These are phyloP conservation scores for Trichocladium uniseriatum DNA, from an alignment of 495 filamentous ascomycete species.

Conservation along the genomic window DNA sequence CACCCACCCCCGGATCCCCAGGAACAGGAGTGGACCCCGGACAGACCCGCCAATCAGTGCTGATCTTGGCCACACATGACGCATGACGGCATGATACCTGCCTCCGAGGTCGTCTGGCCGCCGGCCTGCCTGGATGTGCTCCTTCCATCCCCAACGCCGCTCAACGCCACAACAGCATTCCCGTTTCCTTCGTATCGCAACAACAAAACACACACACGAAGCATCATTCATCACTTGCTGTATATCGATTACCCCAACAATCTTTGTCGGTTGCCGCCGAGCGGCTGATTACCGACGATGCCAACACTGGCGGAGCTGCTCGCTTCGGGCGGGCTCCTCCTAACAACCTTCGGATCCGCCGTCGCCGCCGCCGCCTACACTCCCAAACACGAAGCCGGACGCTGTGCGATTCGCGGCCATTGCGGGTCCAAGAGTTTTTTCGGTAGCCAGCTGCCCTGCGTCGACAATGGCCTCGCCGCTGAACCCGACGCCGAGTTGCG, in stretches of 20 bases:
- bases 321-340: slow-evolving; percentile 24
- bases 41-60: slow-evolving; percentile 4
- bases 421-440: slow-evolving; percentile 87
- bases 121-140: background rate
- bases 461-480: slow-evolving; percentile 80
- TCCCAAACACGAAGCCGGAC: slow-evolving; percentile 71
- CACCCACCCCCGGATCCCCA: slow-evolving; percentile 4
- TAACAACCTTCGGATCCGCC: slow-evolving; percentile 23
- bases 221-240: too few species aligned
- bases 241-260: too few species aligned
- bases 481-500: slow-evolving; percentile 59
- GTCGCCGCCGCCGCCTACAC: slow-evolving; percentile 32
- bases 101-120: background rate
- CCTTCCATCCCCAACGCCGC: too few species aligned
- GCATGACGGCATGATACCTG: slow-evolving; percentile 12
- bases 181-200: too few species aligned
- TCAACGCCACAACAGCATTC: too few species aligned
- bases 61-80: slow-evolving; percentile 2
- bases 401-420: slow-evolving; percentile 84
- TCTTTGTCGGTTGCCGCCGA: slow-evolving; percentile 16
- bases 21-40: slow-evolving; percentile 6
- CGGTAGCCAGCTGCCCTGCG: slow-evolving; percentile 76
- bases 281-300: slow-evolving; percentile 22
- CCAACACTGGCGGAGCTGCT: slow-evolving; percentile 26
- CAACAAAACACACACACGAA: too few species aligned